Conservation (phyloP, 257 asterid species). For the Misopates orontium region DNA sequence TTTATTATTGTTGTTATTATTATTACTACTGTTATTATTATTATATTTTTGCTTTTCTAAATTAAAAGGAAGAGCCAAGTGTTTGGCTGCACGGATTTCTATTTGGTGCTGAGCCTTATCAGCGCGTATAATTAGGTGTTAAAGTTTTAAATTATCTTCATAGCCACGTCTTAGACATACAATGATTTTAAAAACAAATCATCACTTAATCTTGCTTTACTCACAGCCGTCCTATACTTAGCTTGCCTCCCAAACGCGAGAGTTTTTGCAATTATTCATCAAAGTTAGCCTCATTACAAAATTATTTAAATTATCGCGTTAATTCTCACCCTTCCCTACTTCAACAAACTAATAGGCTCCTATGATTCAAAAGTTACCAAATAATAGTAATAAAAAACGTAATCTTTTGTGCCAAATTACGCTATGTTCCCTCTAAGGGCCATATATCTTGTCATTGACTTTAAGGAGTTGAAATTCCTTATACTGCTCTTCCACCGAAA, state of each 20-base stretch:
- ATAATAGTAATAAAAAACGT: not conserved
- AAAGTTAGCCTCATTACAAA: conserved; percentile 14
- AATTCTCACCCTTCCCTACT: too few relatives aligned
- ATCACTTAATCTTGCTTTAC: not conserved
- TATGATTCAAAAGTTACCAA: not conserved
- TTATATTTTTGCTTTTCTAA: not conserved
- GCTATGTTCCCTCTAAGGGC: conserved; percentile 12
- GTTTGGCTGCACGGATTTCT: not conserved
- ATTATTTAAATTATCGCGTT: not conserved
- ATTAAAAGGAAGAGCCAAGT: not conserved
- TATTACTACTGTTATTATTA: too few relatives aligned
- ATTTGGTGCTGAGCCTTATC: not conserved
- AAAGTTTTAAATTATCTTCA: conserved; percentile 5
- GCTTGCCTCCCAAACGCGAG: conserved; percentile 3
- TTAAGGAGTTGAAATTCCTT: conserved; percentile 32
- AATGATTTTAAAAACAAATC: conserved; percentile 7
- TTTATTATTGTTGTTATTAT: too few relatives aligned
- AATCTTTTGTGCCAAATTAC: conserved; percentile 18
- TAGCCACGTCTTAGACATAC: conserved; percentile 1
- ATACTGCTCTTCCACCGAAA: conserved; percentile 34
- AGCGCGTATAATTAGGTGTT: not conserved
- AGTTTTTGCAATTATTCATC: not conserved
- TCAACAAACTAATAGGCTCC: too few relatives aligned
- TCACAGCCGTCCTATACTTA: conserved; percentile 29
- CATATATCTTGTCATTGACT: conserved; percentile 36